Evolutionary conservation across 179 eudicot species (phyloP), one percentile per base, ranked within the genome.

Genomic region (Beta lomatogona): DNA sequence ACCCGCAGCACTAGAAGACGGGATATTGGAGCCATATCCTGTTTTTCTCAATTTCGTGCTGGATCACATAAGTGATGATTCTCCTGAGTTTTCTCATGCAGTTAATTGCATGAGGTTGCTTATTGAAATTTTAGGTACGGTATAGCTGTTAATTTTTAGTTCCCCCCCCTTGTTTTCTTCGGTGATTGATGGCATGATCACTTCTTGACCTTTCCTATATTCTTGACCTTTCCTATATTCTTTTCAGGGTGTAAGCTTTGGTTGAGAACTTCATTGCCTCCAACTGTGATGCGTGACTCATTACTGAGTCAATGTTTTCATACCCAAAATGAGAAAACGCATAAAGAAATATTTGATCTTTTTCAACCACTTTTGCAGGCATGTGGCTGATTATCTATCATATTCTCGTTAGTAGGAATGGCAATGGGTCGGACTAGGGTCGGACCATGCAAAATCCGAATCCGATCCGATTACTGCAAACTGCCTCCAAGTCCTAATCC

Each of bases 1-100:
- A 87, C 95, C 98, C 85, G 89, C 89, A 71, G 97, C 99, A 70
- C 91, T 94, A 86, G 99, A 94, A 91, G 99, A 97, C 81, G 98
- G 99, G 82, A 92, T 97, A 57, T 88, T 94, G 89, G 99, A 97
- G 85, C 94, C 87, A 63, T 92, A 94, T 87, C 98, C 98, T 58
- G 85, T 91, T 84, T 92, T 97, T 82, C 97, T 94, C 79, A 97
- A 91, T 81, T 91, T 97, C 77, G 90, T 97, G 54, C 94, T 97
- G 77, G 97, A 97, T 84, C 98, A 97, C 84, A 94, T 97, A 76
- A 94, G 97, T 84, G 99, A 93, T 75, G 99, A 97, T 88, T 94
- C 98, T 73, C 83, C 88, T 70, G 98, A 94, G 83, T 97, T 97
- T 88, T 94, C 97, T 75, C 91, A 93, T 88, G 99, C 99, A 11